Percentiles rank a stretch among this genome's conserved stretches.
phyloP scores from a whole-genome alignment of 352 stramenopile genomes.

The Phytophthora agathidicida region DNA sequence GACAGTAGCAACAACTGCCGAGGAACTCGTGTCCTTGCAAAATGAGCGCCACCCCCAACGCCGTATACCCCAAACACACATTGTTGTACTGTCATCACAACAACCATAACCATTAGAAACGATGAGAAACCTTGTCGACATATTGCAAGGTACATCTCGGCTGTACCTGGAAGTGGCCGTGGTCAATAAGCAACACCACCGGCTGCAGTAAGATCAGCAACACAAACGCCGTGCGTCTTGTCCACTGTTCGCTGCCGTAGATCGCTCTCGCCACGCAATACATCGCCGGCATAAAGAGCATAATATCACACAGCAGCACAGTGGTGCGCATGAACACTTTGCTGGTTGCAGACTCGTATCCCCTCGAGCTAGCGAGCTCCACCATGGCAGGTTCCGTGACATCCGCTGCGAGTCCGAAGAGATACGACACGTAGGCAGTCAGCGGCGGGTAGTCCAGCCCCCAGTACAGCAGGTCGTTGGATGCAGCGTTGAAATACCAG shows the following conservation, averaged over 20 bases:
- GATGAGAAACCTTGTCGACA: background rate
- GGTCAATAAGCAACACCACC: slow-evolving; percentile 94
- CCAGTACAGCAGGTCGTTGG: slow-evolving; percentile 97
- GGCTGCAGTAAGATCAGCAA: slow-evolving; percentile 87
- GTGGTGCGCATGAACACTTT: slow-evolving; percentile 93
- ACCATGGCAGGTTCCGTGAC: slow-evolving; percentile 89
- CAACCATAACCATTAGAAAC: background rate
- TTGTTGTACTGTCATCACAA: slow-evolving; percentile 93
- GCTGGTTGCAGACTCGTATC: slow-evolving; percentile 85
- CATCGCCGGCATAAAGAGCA: slow-evolving; percentile 89
- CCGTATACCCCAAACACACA: slow-evolving; percentile 94
- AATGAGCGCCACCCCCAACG: slow-evolving; percentile 73
- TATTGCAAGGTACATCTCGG: background rate
- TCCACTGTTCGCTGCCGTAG: slow-evolving; percentile 58
- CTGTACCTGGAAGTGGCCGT: slow-evolving; percentile 97
- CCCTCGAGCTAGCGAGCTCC: slow-evolving; percentile 71
- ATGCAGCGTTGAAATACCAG: slow-evolving; percentile 94
- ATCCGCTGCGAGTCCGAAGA: slow-evolving; percentile 80
- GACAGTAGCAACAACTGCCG: slow-evolving; percentile 87
- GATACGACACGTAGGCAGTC: slow-evolving; percentile 91
- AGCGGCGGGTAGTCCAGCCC: slow-evolving; percentile 98
- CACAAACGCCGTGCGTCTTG: slow-evolving; percentile 63
- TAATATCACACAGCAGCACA: slow-evolving; percentile 93
- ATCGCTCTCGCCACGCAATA: slow-evolving; percentile 53
- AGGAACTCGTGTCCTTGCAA: slow-evolving; percentile 80